phyloP scores from a whole-genome alignment of 1,284 basidiomycete species.

The Calocybe gambosa region DNA sequence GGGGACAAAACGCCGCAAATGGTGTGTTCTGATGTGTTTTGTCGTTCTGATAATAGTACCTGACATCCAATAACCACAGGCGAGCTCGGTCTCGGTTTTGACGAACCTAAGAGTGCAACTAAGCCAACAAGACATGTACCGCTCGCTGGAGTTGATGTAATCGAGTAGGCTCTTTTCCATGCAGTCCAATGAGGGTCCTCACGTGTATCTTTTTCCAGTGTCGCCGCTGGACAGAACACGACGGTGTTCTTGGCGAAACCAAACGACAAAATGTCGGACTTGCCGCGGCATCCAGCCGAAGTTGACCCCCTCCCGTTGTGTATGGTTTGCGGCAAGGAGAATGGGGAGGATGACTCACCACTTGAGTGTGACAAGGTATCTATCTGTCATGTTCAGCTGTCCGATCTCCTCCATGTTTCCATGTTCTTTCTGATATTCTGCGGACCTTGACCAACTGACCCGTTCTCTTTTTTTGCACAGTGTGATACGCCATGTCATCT shows the following conservation, averaged over 20 bases:
- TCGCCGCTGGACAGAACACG: conserved; percentile 83
- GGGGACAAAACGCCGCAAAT: conserved; percentile 80
- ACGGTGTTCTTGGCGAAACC: conserved; percentile 76
- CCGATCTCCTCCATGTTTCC: not conserved
- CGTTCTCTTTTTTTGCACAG: conserved; percentile 28
- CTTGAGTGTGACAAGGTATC: conserved; percentile 84
- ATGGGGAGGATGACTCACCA: conserved; percentile 60
- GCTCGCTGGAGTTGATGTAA: conserved; percentile 68
- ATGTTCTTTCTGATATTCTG: not conserved
- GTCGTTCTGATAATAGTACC: not conserved
- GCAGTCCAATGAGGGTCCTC: not conserved
- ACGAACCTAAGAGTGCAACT: conserved; percentile 81
- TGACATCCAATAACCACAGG: conserved; percentile 28
- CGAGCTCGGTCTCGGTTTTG: conserved; percentile 78
- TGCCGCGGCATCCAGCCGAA: conserved; percentile 70
- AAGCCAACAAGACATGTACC: conserved; percentile 75
- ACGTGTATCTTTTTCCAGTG: conserved; percentile 33
- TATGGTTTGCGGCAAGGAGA: conserved; percentile 63
- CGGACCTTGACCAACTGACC: not conserved
- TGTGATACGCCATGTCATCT: conserved; percentile 90
- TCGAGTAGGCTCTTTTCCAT: conserved; percentile 50
- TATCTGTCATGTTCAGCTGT: conserved; percentile 15
- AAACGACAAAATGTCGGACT: conserved; percentile 61
- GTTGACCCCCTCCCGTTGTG: conserved; percentile 68
- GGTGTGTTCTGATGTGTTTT: conserved; percentile 37